Evolutionary conservation across 1,139 yeast species (phyloP).

Genomic region (Debaryomycetaceae sp.): DNA sequence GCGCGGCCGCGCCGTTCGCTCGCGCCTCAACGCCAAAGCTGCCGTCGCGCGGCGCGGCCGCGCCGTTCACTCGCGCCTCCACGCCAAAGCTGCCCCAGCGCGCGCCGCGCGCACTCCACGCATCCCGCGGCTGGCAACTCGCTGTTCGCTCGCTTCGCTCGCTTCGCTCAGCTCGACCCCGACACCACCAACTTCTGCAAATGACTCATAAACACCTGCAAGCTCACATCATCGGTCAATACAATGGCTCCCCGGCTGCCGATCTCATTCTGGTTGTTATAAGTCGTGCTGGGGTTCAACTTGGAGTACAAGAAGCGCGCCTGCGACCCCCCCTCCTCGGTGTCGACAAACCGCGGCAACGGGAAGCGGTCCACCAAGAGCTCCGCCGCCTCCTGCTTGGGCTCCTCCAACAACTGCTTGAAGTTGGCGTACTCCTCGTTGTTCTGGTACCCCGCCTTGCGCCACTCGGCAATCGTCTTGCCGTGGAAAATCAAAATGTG

Average conservation of each 20-base stretch:
- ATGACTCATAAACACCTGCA: conserved; percentile 89
- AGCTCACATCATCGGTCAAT: conserved; percentile 89
- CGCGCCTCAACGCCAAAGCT: no score
- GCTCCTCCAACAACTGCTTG: conserved; percentile 80
- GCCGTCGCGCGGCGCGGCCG: no score
- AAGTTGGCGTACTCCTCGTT: conserved; percentile 86
- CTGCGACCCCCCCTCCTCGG: conserved; percentile 97
- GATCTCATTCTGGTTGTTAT: conserved; percentile 54
- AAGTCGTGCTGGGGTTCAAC: conserved; percentile 88
- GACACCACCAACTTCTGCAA: conserved; percentile 76
- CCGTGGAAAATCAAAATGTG: conserved; percentile 95
- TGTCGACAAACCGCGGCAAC: conserved; percentile 90
- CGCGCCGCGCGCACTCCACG: no score
- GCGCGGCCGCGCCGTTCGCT: no score
- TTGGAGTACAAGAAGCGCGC: conserved; percentile 94
- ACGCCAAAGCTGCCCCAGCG: no score
- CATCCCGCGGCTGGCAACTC: no score
- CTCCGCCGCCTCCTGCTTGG: conserved; percentile 89
- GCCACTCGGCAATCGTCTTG: conserved; percentile 92
- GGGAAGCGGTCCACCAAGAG: conserved; percentile 92
- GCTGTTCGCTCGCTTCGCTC: no score
- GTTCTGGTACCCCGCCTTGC: conserved; percentile 91
- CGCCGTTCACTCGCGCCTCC: no score
- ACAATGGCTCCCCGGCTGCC: conserved; percentile 68
- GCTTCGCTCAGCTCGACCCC: conserved; percentile 35